Base-by-base conservation (phyloP, 2,329 filamentous ascomycete genomes). In the Penicillium aurantiogriseum region DNA sequence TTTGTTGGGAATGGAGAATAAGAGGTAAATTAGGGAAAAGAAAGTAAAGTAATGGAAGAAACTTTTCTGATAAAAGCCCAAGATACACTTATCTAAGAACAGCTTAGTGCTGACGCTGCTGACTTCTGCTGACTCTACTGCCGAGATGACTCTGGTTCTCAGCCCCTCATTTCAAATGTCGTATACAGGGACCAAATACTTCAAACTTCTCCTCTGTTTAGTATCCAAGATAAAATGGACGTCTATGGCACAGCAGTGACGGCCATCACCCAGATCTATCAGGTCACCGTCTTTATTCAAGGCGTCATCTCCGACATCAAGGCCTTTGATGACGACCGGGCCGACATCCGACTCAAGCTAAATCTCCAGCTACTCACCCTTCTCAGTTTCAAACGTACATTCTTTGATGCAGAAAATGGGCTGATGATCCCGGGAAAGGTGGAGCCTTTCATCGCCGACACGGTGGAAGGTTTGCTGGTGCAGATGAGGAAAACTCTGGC, bases 201-300 rank as follows among this genome's bases (percentile, higher is more conserved):
- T 11, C 3, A 11, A 5, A 11, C 10, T 31, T 31, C 10, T 11
- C 11, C 29, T 31, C 29, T 33, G 27, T 11, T 19, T 29, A 5
- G 19, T 38, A 11, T 23, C 10, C 3, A 17, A 33, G 1, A 7
- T 23, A 62, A 40, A 15, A 70, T 70, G 67, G 68, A 70, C 56
- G 39, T 69, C 35, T 70, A 69, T 52, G 66, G 67, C 9, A 69
- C 68, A 11, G 64, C 67, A 25, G 55, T 62, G 9, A 69, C 67
- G 8, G 68, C 63, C n/a, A 61, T 69, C 17, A 61, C 61, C 44
- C 64, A 71, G 33, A 58, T 69, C 47, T 63, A 67, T 51, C 61
- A 68, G 21, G 67, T 69, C 23, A 68, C 68, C 10, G 58, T 70
- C n/a, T 70, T 70, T 47, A 70, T 71, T 46, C 62, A 70, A 48